Evolutionary conservation across 306 rosid species (phyloP).

Genomic region (Boehmeria nivea): DNA sequence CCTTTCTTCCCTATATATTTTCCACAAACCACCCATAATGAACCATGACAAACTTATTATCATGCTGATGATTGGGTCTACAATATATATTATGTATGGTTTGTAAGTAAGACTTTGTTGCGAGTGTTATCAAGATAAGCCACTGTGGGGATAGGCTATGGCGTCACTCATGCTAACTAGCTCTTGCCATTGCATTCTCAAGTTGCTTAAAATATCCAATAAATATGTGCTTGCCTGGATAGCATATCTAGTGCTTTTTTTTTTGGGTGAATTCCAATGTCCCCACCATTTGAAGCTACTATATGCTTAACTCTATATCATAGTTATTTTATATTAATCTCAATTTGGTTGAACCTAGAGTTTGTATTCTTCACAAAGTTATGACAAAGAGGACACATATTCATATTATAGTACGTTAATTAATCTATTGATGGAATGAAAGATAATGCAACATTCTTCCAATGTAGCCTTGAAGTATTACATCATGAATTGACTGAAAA

Average conservation of each 20-base stretch:
- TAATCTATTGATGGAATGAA: not conserved
- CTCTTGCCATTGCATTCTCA: constrained; percentile 8
- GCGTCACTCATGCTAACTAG: constrained; percentile 1
- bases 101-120: no score
- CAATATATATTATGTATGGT: constrained; percentile 7
- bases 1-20: not conserved
- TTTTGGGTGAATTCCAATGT: not conserved
- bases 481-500: not conserved
- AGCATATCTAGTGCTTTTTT: constrained; percentile 13
- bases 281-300: constrained; percentile 5
- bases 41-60: constrained; percentile 10
- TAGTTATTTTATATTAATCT: no score
- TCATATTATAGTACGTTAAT: not conserved
- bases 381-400: not conserved
- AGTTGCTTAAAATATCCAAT: not conserved
- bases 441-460: not conserved
- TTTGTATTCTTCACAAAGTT: not conserved
- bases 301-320: constrained; percentile 21
- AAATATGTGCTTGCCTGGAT: constrained; percentile 19
- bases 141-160: constrained; percentile 24
- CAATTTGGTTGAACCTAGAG: no score
- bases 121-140: constrained; percentile 12
- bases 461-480: not conserved
- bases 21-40: no score
- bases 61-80: constrained; percentile 14